phyloP scores from a whole-genome alignment of 2,329 filamentous ascomycete genomes.

The Ceratocystis variospora region DNA sequence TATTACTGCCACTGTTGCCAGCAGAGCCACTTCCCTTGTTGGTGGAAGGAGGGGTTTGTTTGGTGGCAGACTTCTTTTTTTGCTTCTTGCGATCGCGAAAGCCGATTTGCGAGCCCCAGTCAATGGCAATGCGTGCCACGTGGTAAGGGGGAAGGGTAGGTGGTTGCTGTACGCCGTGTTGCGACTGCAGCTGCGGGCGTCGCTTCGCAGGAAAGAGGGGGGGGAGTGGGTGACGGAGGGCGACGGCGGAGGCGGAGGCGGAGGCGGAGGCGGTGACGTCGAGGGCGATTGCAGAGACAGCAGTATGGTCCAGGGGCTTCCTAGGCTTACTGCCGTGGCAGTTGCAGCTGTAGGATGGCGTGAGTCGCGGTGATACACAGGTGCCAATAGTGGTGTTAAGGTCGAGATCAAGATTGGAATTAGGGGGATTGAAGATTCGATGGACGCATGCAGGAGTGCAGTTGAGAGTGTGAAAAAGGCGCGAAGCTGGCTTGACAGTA shows the following conservation, averaged over 20 bases:
- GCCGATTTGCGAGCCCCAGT: constrained; percentile 21
- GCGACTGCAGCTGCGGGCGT: constrained; percentile 10
- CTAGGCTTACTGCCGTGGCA: not conserved
- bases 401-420: not conserved
- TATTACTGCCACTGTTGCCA: not conserved
- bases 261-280: constrained; percentile 23
- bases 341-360: not conserved
- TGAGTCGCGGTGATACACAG: not conserved
- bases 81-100: constrained; percentile 21
- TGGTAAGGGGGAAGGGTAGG: constrained; percentile 4
- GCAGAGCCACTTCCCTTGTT: constrained; percentile 13
- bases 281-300: not conserved
- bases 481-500: not conserved
- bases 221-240: constrained; percentile 20
- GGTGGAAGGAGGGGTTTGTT: not conserved
- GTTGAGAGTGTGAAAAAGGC: constrained; percentile 1
- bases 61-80: constrained; percentile 18
- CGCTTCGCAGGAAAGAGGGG: constrained; percentile 22
- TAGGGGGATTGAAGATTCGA: not conserved
- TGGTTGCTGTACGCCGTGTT: not conserved
- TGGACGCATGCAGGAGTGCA: constrained; percentile 2
- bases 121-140: constrained; percentile 21
- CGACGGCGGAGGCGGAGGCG: constrained; percentile 20
- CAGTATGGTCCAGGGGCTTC: not conserved
- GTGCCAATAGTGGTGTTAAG: not conserved